phyloP scores from a whole-genome alignment of 1,284 basidiomycete genomes.

The Pseudozyma flocculosa region DNA sequence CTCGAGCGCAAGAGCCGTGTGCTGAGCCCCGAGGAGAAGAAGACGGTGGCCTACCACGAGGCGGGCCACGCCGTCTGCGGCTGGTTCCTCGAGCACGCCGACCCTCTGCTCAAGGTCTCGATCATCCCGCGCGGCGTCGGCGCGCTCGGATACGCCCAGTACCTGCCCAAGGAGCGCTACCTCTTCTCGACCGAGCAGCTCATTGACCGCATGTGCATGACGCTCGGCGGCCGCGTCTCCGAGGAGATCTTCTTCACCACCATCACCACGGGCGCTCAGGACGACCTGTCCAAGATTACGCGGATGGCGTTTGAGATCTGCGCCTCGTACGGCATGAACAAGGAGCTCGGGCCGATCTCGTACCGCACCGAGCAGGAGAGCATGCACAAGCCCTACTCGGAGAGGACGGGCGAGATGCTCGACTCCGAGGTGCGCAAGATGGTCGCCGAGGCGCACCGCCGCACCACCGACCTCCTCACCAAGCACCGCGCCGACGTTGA shows the following conservation, averaged over 20 bases:
- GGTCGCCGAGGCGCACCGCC: conserved; percentile 82
- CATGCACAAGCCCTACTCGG: conserved; percentile 97
- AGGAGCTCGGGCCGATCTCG: conserved; percentile 88
- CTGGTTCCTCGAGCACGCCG: conserved; percentile 96
- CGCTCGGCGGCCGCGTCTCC: conserved; percentile 93
- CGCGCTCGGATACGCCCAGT: conserved; percentile 93
- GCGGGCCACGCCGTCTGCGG: conserved; percentile 97
- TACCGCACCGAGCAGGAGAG: conserved; percentile 85
- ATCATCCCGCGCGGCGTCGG: conserved; percentile 97
- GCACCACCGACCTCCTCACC: conserved; percentile 79
- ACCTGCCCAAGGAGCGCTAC: conserved; percentile 93
- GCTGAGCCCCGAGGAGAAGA: conserved; percentile 93
- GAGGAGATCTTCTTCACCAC: conserved; percentile 96
- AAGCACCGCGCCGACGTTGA: conserved; percentile 85
- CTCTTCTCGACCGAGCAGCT: conserved; percentile 93
- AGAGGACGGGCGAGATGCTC: conserved; percentile 91
- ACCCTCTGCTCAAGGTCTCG: conserved; percentile 94
- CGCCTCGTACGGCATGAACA: conserved; percentile 78
- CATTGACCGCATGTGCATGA: conserved; percentile 96
- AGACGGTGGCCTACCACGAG: conserved; percentile 97
- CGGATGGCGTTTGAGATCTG: conserved; percentile 91
- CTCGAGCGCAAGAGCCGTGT: conserved; percentile 93
- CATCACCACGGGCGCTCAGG: conserved; percentile 98
- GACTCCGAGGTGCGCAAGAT: conserved; percentile 89
- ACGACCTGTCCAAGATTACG: conserved; percentile 96